A percentile compares a stretch with the other conserved stretches of the same genome.
Conservation (phyloP, 768 basidiomycete genomes). For the Trametes cinnabarina region DNA sequence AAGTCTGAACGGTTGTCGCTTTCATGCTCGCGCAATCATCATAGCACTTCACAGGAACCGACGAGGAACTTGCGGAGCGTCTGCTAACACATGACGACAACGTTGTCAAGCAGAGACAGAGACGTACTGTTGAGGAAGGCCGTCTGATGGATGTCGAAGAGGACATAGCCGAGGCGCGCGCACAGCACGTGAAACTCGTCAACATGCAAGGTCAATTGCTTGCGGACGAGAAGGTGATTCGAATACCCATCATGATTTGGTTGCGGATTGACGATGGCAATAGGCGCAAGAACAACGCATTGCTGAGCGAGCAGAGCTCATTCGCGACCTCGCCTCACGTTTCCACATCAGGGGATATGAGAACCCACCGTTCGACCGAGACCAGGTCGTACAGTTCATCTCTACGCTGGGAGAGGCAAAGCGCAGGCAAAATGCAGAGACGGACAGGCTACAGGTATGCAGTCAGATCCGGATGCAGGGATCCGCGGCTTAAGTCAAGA, state of each 20-base stretch:
- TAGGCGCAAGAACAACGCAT: slow-evolving; percentile 77
- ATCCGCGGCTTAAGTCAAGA: background rate
- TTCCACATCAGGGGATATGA: slow-evolving; percentile 75
- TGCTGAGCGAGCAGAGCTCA: slow-evolving; percentile 65
- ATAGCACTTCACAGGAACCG: slow-evolving; percentile 48
- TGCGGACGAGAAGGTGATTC: slow-evolving; percentile 67
- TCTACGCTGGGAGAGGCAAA: slow-evolving; percentile 62
- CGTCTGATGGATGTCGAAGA: slow-evolving; percentile 63
- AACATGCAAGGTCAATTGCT: slow-evolving; percentile 64
- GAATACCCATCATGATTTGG: background rate
- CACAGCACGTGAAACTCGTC: slow-evolving; percentile 54
- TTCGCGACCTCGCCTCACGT: slow-evolving; percentile 66
- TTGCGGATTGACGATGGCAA: background rate
- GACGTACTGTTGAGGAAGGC: slow-evolving; percentile 45
- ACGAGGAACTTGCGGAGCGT: slow-evolving; percentile 65
- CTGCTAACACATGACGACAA: slow-evolving; percentile 60
- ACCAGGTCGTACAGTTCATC: slow-evolving; percentile 73
- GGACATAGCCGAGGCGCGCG: slow-evolving; percentile 47
- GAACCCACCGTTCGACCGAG: slow-evolving; percentile 64
- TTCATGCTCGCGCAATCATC: background rate
- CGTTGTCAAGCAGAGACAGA: slow-evolving; percentile 49
- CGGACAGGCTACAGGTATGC: slow-evolving; percentile 66
- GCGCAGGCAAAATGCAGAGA: slow-evolving; percentile 57
- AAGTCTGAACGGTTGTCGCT: slow-evolving; percentile 28
- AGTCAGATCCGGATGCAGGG: background rate